phyloP scores from a whole-genome alignment of 106 monocot species.

The Apostasia shenzhenica region DNA sequence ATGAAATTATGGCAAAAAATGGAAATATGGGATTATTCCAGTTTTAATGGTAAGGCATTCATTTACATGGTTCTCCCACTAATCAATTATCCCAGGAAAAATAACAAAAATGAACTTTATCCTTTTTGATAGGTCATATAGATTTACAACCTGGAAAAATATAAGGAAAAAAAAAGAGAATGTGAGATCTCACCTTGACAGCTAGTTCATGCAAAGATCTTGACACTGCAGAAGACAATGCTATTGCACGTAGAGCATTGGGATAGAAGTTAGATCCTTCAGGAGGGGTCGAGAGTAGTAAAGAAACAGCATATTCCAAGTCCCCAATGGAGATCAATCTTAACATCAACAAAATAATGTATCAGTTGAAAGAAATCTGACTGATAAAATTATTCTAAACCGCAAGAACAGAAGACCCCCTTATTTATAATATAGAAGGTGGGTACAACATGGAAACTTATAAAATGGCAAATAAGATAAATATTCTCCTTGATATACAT shows the following conservation, averaged over 20 bases:
- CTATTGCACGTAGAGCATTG: conserved; percentile 94
- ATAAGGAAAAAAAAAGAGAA: background rate
- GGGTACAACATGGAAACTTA: no score
- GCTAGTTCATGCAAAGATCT: conserved; percentile 95
- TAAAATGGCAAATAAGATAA: no score
- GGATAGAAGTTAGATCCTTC: conserved; percentile 93
- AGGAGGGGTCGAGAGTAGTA: conserved; percentile 92
- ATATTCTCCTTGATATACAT: no score
- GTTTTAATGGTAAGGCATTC: no score
- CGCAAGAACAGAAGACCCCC: no score
- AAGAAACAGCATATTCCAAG: conserved; percentile 89
- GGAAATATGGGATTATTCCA: no score
- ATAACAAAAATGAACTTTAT: no score
- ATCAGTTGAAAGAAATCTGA: background rate
- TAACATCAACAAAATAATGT: conserved; percentile 17
- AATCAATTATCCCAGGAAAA: no score
- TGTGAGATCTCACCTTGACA: conserved; percentile 59
- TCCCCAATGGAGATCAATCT: conserved; percentile 86
- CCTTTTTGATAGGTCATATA: background rate
- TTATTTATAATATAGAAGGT: no score
- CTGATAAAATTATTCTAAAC: no score
- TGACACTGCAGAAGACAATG: conserved; percentile 94
- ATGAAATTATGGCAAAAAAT: no score
- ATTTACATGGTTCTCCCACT: no score
- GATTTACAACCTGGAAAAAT: background rate